Evolutionary conservation across 768 basidiomycete species (phyloP).

Genomic region (Mycena vitilis): DNA sequence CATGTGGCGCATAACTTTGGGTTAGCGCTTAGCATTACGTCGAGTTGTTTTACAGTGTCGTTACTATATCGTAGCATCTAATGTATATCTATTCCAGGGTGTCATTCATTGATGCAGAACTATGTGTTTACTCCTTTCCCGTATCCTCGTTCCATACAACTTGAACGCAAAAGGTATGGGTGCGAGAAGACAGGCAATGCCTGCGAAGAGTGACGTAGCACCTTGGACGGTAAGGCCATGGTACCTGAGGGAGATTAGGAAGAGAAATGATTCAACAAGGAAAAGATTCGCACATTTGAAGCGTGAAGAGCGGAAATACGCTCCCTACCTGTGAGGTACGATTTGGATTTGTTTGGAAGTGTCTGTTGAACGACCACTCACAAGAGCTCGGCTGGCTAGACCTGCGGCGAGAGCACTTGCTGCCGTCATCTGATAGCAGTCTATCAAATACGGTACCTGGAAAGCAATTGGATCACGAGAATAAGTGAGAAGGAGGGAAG

Average conservation of each 20-base stretch:
- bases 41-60: no score
- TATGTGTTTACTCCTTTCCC: conserved; percentile 21
- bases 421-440: conserved; percentile 32
- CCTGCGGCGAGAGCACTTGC: conserved; percentile 34
- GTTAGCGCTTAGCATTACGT: no score
- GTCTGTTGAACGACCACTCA: not conserved
- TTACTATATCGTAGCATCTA: no score
- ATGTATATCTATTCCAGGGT: no score
- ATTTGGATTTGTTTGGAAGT: not conserved
- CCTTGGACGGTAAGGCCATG: conserved; percentile 29
- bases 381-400: conserved; percentile 30
- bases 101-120: not conserved
- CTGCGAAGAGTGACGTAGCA: conserved; percentile 27
- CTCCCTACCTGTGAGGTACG: conserved; percentile 17
- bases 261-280: not conserved
- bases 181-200: conserved; percentile 32
- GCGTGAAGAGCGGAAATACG: conserved; percentile 31
- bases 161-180: conserved; percentile 30
- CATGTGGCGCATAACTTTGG: no score
- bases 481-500: not conserved
- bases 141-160: conserved; percentile 22
- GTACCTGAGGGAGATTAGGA: conserved; percentile 8
- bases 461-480: not conserved
- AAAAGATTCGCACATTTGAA: conserved; percentile 24
- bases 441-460: conserved; percentile 32